Evolutionary conservation across 768 basidiomycete species (phyloP).

Genomic region (Solioccasus polychromus): DNA sequence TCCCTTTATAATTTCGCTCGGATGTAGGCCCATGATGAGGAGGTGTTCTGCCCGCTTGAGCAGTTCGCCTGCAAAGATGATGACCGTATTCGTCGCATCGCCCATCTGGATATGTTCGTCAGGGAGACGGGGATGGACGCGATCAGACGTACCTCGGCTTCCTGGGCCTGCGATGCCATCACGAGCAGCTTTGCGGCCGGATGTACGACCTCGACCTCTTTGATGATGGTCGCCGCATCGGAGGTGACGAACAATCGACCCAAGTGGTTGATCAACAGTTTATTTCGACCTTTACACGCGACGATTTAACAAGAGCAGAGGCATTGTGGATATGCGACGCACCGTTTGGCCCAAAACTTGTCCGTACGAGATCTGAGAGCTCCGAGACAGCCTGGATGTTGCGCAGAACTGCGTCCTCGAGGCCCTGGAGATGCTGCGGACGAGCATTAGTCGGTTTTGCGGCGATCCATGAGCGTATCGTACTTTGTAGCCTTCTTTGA

Average conservation of each 20-base stretch:
- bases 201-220: constrained; percentile 97
- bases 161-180: constrained; percentile 97
- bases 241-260: constrained; percentile 96
- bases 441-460: constrained; percentile 1
- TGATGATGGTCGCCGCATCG: constrained; percentile 97
- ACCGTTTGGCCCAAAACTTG: constrained; percentile 97
- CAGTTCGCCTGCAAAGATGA: constrained; percentile 94
- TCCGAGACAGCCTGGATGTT: constrained; percentile 97
- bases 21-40: constrained; percentile 94
- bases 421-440: constrained; percentile 70
- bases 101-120: constrained; percentile 67
- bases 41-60: constrained; percentile 91
- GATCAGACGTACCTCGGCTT: constrained; percentile 67
- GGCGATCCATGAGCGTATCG: constrained; percentile 6
- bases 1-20: constrained; percentile 91
- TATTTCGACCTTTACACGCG: constrained; percentile 77
- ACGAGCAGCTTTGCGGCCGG: constrained; percentile 99
- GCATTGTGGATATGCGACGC: constrained; percentile 28
- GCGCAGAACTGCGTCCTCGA: constrained; percentile 96
- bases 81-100: constrained; percentile 91
- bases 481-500: constrained; percentile 98
- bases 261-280: constrained; percentile 96
- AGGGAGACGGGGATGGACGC: not conserved
- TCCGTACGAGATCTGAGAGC: constrained; percentile 90
- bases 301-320: constrained; percentile 3